phyloP scores from a whole-genome alignment of 2,329 filamentous ascomycete genomes.

The Aspergillus ochraceus region DNA sequence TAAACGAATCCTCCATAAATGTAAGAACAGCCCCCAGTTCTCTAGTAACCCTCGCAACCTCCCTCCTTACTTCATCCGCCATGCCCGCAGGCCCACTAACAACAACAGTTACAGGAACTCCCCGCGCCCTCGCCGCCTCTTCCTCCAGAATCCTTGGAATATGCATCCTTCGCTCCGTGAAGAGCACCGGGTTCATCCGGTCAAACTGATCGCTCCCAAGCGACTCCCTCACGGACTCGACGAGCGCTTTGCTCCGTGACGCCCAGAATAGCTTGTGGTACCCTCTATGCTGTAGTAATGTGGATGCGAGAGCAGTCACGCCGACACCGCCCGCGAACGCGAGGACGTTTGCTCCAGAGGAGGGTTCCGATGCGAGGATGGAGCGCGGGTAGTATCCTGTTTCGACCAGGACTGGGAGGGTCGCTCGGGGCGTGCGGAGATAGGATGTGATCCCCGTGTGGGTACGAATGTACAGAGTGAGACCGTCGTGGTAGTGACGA shows the following conservation, averaged over 20 bases:
- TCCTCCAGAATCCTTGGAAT: background rate
- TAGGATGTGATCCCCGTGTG: background rate
- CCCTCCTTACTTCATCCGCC: conserved; percentile 4
- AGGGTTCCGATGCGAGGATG: background rate
- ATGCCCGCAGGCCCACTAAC: conserved; percentile 1
- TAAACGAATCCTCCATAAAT: conserved; percentile 5
- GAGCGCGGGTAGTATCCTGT: background rate
- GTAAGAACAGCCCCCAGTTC: background rate
- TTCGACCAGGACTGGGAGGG: background rate
- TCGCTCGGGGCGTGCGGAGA: background rate
- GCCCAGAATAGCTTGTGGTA: conserved; percentile 1
- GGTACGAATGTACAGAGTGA: background rate
- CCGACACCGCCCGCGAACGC: conserved; percentile 1
- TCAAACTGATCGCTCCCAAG: background rate
- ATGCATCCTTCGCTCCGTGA: background rate
- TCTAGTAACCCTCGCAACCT: background rate
- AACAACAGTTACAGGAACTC: background rate
- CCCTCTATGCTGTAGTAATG: background rate
- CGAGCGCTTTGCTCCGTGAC: background rate
- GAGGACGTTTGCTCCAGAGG: background rate
- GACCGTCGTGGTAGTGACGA: background rate
- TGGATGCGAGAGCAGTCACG: background rate
- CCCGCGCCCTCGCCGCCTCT: background rate
- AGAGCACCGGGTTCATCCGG: background rate
- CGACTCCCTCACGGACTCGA: background rate